Conservation (phyloP, 139 green algal genomes). For the Astrephomene gubernaculifera region DNA sequence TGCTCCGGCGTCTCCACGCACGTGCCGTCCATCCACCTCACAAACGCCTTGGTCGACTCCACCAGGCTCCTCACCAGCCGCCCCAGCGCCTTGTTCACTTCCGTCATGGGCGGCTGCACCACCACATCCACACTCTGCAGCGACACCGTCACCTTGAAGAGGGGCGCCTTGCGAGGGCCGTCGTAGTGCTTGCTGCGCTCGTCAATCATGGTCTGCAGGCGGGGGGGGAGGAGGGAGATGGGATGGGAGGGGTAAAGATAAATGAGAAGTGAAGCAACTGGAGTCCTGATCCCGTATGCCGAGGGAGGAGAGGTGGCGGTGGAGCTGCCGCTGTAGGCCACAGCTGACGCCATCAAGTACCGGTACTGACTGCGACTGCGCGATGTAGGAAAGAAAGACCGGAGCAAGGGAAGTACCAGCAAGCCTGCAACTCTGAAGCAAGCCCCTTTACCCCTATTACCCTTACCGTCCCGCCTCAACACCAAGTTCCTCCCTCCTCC, state of each 20-base stretch:
- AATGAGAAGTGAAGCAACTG: too few relatives aligned
- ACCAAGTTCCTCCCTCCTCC: too few relatives aligned
- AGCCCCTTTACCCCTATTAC: too few relatives aligned
- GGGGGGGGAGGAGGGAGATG: neutral
- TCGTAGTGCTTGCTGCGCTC: constrained; percentile 5
- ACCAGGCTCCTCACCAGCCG: constrained; percentile 76
- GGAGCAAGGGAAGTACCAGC: too few relatives aligned
- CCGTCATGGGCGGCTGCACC: constrained; percentile 81
- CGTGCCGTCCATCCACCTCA: constrained; percentile 93
- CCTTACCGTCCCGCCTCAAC: too few relatives aligned
- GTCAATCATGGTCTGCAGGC: constrained; percentile 25
- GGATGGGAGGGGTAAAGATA: neutral
- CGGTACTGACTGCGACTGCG: too few relatives aligned
- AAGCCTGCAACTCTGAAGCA: too few relatives aligned
- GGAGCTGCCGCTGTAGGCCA: too few relatives aligned
- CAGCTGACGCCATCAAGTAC: too few relatives aligned
- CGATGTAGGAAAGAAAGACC: too few relatives aligned
- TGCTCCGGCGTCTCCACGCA: constrained; percentile 88
- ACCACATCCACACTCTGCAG: constrained; percentile 85
- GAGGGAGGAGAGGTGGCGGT: too few relatives aligned
- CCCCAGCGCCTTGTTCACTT: constrained; percentile 79
- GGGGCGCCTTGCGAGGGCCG: constrained; percentile 31
- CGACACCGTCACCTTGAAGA: constrained; percentile 79
- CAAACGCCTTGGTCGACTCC: constrained; percentile 83
- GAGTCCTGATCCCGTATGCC: too few relatives aligned